Percentiles rank a stretch among this genome's conserved stretches.
Evolutionary conservation across 1,284 basidiomycete genomes (phyloP).

Genomic region (Trichosporon asahii): DNA sequence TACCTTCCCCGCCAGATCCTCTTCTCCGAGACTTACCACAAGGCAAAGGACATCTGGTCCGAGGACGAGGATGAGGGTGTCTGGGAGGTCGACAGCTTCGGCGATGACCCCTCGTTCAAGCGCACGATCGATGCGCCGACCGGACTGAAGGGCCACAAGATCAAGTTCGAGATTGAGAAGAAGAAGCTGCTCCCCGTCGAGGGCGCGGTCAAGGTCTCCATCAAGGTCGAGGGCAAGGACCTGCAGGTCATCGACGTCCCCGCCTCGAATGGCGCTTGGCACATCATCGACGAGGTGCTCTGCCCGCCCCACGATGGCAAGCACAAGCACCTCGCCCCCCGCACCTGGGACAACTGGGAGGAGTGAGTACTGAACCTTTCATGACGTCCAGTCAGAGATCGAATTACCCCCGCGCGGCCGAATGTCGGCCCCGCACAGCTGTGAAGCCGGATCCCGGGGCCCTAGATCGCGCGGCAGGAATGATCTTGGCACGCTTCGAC

Average conservation of each 20-base stretch:
- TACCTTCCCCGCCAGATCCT: conserved; percentile 61
- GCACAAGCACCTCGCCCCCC: conserved; percentile 39
- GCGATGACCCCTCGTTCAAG: conserved; percentile 54
- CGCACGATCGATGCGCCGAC: conserved; percentile 57
- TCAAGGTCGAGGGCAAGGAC: conserved; percentile 59
- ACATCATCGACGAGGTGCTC: conserved; percentile 58
- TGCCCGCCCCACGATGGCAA: conserved; percentile 54
- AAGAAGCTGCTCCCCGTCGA: conserved; percentile 52
- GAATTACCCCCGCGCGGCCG: neutral
- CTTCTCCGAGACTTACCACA: conserved; percentile 58
- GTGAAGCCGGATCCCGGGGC: neutral
- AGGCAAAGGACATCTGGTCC: conserved; percentile 21
- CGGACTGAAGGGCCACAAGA: conserved; percentile 56
- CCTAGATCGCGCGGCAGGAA: conserved; percentile 14
- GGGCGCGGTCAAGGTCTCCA: conserved; percentile 52
- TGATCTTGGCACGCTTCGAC: conserved; percentile 20
- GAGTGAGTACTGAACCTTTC: conserved; percentile 46
- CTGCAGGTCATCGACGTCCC: conserved; percentile 59
- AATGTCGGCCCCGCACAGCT: neutral
- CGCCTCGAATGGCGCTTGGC: conserved; percentile 61
- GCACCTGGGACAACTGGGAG: conserved; percentile 63
- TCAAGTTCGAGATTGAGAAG: conserved; percentile 59
- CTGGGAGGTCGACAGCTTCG: conserved; percentile 18
- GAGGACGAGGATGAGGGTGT: conserved; percentile 18
- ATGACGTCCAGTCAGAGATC: neutral